phyloP scores from a whole-genome alignment of 208 protist genomes.

The Plasmodiophora brassicae region DNA sequence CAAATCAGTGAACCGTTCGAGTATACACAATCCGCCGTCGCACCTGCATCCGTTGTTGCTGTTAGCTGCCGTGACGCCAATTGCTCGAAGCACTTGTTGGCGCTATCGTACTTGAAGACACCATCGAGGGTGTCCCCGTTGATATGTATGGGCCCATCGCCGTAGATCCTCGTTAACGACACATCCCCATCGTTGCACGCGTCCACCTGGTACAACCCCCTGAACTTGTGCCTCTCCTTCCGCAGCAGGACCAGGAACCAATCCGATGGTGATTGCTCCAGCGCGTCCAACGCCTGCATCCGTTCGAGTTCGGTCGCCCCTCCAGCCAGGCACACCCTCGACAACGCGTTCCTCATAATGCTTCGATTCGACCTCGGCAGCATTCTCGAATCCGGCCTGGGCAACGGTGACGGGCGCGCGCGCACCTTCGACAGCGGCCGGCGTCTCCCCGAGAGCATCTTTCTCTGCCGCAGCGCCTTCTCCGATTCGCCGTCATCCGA shows the following conservation, averaged over 20 bases:
- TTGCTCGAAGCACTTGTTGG: not conserved
- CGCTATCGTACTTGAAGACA: constrained; percentile 29
- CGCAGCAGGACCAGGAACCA: constrained; percentile 3
- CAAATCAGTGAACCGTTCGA: no score
- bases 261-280: not conserved
- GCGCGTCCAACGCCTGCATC: not conserved
- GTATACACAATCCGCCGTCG: no score
- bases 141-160: not conserved
- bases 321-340: not conserved
- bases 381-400: not conserved
- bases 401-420: not conserved
- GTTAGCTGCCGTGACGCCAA: not conserved
- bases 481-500: not conserved
- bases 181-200: not conserved
- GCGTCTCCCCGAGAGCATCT: not conserved
- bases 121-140: not conserved
- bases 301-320: not conserved
- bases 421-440: not conserved
- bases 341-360: not conserved
- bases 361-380: not conserved
- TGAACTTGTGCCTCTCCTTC: constrained; percentile 14
- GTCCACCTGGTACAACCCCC: not conserved
- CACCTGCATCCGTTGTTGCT: constrained; percentile 29
- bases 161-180: not conserved
- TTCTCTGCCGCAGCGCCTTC: not conserved